These are phyloP conservation scores for Colletotrichum nymphaeae DNA, from an alignment of 2,329 filamentous ascomycete genomes.

Conservation along the genomic window DNA sequence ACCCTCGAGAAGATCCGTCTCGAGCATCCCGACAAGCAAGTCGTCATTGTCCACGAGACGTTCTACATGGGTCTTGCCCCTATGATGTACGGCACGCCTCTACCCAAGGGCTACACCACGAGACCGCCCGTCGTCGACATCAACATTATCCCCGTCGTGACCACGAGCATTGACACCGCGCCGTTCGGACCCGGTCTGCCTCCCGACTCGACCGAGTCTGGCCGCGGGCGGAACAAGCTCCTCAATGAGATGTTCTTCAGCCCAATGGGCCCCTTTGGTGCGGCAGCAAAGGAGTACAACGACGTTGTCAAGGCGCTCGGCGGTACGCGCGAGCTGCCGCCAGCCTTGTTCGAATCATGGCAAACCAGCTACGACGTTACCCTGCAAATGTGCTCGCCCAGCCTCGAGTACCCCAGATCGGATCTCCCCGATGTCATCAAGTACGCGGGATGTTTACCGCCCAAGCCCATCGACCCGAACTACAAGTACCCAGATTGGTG, in stretches of 20 bases:
- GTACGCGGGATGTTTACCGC: conserved; percentile 56
- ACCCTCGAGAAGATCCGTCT: conserved; percentile 48
- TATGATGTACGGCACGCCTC: conserved; percentile 49
- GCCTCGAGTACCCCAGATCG: conserved; percentile 52
- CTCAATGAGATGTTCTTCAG: conserved; percentile 39
- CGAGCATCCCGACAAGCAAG: conserved; percentile 46
- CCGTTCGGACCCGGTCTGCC: conserved; percentile 52
- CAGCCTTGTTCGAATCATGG: conserved; percentile 43
- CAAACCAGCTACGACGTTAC: conserved; percentile 46
- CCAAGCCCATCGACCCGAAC: conserved; percentile 43
- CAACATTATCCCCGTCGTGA: conserved; percentile 49
- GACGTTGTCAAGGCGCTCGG: conserved; percentile 44
- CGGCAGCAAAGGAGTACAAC: conserved; percentile 39
- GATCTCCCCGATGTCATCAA: conserved; percentile 51
- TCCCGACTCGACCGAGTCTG: conserved; percentile 49
- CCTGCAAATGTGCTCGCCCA: conserved; percentile 51
- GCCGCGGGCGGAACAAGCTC: conserved; percentile 46
- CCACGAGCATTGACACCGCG: conserved; percentile 50
- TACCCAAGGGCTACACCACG: conserved; percentile 49
- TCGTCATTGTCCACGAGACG: conserved; percentile 57
- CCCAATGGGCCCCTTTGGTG: conserved; percentile 39
- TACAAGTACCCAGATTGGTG: conserved; percentile 57
- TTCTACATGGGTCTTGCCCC: conserved; percentile 51
- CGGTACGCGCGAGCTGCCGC: conserved; percentile 38
- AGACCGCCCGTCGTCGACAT: conserved; percentile 53